Evolutionary conservation across 1,139 yeast genomes (phyloP).

Genomic region (Debaryomyces sp.): DNA sequence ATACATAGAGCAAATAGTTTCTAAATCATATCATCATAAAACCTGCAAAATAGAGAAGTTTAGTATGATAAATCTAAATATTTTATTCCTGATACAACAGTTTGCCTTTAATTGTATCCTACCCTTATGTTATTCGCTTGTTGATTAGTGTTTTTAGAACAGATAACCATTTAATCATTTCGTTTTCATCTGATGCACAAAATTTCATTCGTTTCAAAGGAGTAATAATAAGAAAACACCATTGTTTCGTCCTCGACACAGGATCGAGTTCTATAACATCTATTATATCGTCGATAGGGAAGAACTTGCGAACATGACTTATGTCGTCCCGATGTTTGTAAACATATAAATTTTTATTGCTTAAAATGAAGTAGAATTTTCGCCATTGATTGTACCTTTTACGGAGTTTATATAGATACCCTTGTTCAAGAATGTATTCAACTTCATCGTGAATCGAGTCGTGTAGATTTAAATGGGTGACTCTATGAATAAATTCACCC

Average conservation of each 20-base stretch:
- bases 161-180: constrained; percentile 53
- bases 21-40: neutral
- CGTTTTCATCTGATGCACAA: constrained; percentile 49
- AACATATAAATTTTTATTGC: constrained; percentile 42
- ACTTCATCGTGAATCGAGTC: neutral
- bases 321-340: constrained; percentile 32
- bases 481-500: neutral
- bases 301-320: constrained; percentile 28
- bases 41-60: no score
- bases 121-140: neutral
- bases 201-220: constrained; percentile 47
- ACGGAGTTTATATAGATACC: constrained; percentile 42
- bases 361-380: constrained; percentile 43
- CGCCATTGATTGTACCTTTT: constrained; percentile 54
- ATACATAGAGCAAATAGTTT: neutral
- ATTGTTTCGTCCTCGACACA: constrained; percentile 40
- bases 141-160: constrained; percentile 34
- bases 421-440: constrained; percentile 46
- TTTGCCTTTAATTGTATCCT: neutral
- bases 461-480: neutral
- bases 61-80: neutral
- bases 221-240: constrained; percentile 54
- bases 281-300: constrained; percentile 39
- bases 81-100: neutral
- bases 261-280: constrained; percentile 60